Base-by-base conservation (phyloP, 202 grass and related monocot species). In the Musa balbisiana region DNA sequence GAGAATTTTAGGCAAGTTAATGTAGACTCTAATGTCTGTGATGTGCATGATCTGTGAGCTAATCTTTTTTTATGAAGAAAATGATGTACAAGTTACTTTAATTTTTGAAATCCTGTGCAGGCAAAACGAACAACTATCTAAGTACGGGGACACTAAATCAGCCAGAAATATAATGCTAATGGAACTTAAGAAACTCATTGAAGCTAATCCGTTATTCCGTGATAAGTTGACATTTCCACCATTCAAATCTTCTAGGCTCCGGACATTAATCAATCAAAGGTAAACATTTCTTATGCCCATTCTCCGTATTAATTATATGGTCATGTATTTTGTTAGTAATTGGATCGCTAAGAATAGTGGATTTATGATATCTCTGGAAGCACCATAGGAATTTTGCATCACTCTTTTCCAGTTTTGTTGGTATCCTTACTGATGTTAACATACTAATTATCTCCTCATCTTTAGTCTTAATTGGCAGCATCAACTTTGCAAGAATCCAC, bases 401-500 rank as follows among this genome's bases (percentile, higher is more conserved):
- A 73, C 25, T 43, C 19, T 55, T 78, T 87, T 69, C 79, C 27
- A 72, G 22, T 24, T 12, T 75, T 13, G 9, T 65, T 75, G 87
- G 64, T 2, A 72, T 82, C 71, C 49, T 77, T 76, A 43, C 33
- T 43, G 33, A 43, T 0, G 4, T 43, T 43, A 43, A 43, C 5
- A 43, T 43, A 43, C 33, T 43, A 43, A 43, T 43, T 43, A 43
- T 43, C 33, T 43, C 33, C 27, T 27, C 4, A 43, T 12, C 62
- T 19, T 50, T 81, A 96, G 92, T 80, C 84, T 97, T 77, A 97
- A 97, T 75, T 97, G 93, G 93, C 93, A 97, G 62, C 93, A 97
- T 85, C 93, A 97, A 76, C 86, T 97, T 49, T 97, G 93, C 88
- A 97, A 97, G 86, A 96, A 96, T 80, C 93, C 93, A n/a, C 89